Conservation (phyloP, 2,329 filamentous ascomycete genomes). For the Aspergillus sp. region DNA sequence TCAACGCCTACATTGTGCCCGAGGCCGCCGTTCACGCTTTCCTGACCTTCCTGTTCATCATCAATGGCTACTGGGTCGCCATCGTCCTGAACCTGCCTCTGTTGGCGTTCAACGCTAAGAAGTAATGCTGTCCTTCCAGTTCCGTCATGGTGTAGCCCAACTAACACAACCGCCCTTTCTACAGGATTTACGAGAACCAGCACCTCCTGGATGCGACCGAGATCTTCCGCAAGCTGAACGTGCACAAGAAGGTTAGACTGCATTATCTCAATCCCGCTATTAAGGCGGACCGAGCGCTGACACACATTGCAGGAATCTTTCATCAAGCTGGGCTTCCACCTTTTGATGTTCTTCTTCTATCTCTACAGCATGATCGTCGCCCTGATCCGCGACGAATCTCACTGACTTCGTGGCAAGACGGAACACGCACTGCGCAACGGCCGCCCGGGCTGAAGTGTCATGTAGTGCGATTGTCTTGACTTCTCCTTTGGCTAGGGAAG, state of each 20-base stretch:
- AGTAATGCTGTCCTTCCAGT: constrained; percentile 62
- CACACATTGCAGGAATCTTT: constrained; percentile 79
- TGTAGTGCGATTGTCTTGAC: constrained; percentile 7
- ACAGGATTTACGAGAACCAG: constrained; percentile 92
- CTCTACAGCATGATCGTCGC: constrained; percentile 98
- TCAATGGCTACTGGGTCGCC: constrained; percentile 98
- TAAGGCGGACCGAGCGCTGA: constrained; percentile 13
- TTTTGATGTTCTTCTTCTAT: constrained; percentile 99
- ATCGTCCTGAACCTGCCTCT: constrained; percentile 90
- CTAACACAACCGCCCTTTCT: constrained; percentile 25
- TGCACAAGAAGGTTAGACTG: constrained; percentile 86
- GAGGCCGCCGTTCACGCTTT: constrained; percentile 97
- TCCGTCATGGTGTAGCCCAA: not conserved
- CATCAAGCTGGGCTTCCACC: constrained; percentile 96
- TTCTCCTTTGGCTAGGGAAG: constrained; percentile 5
- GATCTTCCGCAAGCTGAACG: constrained; percentile 98
- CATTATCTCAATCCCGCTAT: constrained; percentile 9
- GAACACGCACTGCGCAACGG: constrained; percentile 44
- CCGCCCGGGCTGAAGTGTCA: constrained; percentile 19
- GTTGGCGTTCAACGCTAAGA: constrained; percentile 92
- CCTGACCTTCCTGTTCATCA: constrained; percentile 90
- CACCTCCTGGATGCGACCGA: constrained; percentile 96
- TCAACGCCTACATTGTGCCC: constrained; percentile 99
- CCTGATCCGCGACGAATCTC: constrained; percentile 89
- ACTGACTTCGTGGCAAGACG: constrained; percentile 59